Conservation (phyloP, 352 stramenopile species). For the Peronospora farinosa region DNA sequence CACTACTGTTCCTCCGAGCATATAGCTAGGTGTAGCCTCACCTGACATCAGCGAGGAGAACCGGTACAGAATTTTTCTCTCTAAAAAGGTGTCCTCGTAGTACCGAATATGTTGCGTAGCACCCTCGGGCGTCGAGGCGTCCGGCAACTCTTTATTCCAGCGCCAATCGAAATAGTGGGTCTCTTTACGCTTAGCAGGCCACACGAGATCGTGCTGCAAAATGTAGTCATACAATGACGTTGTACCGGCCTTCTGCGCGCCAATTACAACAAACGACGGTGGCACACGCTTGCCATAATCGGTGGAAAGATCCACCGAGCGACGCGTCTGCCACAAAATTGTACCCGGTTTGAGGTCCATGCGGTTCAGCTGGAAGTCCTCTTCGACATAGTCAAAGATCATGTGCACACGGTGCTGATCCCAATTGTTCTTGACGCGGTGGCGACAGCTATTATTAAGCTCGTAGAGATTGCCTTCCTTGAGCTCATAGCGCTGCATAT, state of each 20-base stretch:
- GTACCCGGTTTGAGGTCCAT: constrained; percentile 85
- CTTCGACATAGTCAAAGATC: constrained; percentile 98
- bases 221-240: constrained; percentile 98
- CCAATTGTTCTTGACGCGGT: constrained; percentile 91
- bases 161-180: constrained; percentile 99
- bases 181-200: constrained; percentile 88
- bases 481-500: constrained; percentile 89
- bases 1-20: constrained; percentile 72
- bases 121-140: constrained; percentile 48
- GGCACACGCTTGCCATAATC: constrained; percentile 68
- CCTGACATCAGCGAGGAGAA: constrained; percentile 89
- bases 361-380: constrained; percentile 49
- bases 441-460: constrained; percentile 98
- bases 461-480: constrained; percentile 94
- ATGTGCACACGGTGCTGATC: constrained; percentile 91
- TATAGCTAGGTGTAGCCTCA: constrained; percentile 90
- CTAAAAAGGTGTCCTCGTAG: constrained; percentile 81
- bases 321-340: constrained; percentile 92
- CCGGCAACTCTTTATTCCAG: constrained; percentile 83
- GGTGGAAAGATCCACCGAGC: constrained; percentile 89
- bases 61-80: constrained; percentile 70
- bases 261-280: constrained; percentile 93
- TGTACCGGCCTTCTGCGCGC: constrained; percentile 94
- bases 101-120: constrained; percentile 50
- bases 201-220: constrained; percentile 92